Conservation (phyloP, 2,329 filamentous ascomycete species). For the Nemania sp. region DNA sequence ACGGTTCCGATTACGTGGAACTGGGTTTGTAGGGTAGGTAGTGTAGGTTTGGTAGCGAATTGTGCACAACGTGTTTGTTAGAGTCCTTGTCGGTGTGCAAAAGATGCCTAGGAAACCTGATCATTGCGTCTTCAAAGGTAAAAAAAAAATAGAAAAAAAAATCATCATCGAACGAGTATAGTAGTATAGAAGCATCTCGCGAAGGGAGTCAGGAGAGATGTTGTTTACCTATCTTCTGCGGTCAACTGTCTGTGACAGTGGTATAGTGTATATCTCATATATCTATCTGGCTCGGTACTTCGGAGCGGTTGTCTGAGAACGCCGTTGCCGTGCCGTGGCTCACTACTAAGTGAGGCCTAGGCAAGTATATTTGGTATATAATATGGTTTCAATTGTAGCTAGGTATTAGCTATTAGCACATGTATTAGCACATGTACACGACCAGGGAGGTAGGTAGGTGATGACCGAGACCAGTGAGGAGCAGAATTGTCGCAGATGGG, state of each 20-base stretch:
- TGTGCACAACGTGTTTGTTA: neutral
- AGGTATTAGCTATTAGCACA: too few species aligned
- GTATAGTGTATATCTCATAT: neutral
- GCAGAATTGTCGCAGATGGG: slow-evolving; percentile 29
- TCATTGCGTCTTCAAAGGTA: too few species aligned
- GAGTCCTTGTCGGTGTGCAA: neutral
- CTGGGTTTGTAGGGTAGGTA: neutral
- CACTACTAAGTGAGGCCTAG: too few species aligned
- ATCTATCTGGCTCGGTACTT: neutral
- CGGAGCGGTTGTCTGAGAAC: neutral
- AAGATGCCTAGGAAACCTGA: too few species aligned
- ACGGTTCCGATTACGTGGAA: neutral
- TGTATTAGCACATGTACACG: neutral
- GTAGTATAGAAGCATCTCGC: too few species aligned
- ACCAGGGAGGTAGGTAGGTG: slow-evolving; percentile 13
- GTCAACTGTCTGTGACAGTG: neutral
- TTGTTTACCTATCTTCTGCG: neutral
- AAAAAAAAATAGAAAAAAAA: too few species aligned
- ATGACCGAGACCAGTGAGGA: slow-evolving; percentile 32
- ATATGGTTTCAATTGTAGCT: too few species aligned
- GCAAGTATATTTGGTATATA: too few species aligned
- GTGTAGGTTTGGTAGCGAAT: neutral
- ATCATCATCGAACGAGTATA: too few species aligned
- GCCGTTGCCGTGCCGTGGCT: neutral
- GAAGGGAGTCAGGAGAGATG: too few species aligned